phyloP scores from a whole-genome alignment of 352 stramenopile genomes.

The Pythium volutum region DNA sequence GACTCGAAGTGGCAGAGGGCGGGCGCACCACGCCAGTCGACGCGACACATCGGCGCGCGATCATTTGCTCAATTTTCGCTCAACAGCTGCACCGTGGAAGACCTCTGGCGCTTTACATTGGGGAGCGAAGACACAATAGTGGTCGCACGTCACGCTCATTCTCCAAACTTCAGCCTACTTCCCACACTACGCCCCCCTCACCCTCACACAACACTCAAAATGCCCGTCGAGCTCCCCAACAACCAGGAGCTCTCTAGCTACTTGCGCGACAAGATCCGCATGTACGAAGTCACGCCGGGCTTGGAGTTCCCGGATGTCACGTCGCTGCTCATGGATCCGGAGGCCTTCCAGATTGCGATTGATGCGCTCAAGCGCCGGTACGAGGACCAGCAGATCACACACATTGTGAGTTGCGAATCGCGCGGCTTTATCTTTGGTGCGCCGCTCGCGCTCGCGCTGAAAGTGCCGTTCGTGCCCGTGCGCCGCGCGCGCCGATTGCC shows the following conservation, averaged over 20 bases:
- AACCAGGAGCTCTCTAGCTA: slow-evolving; percentile 52
- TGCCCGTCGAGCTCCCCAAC: slow-evolving; percentile 41
- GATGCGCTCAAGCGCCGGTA: slow-evolving; percentile 70
- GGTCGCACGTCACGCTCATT: background rate
- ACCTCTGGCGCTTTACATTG: background rate
- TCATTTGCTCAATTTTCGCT: background rate
- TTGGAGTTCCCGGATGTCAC: slow-evolving; percentile 72
- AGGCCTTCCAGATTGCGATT: slow-evolving; percentile 71
- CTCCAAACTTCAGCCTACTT: background rate
- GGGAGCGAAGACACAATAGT: background rate
- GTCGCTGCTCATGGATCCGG: slow-evolving; percentile 63
- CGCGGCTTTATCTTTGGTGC: slow-evolving; percentile 82
- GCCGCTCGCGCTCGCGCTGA: slow-evolving; percentile 63
- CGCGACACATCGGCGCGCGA: background rate
- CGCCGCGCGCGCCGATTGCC: slow-evolving; percentile 58
- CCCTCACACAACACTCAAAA: background rate
- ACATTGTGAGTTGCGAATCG: slow-evolving; percentile 80
- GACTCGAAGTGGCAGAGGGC: background rate
- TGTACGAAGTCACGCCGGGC: slow-evolving; percentile 56
- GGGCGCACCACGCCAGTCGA: background rate
- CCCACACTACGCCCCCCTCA: background rate
- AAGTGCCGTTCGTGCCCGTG: slow-evolving; percentile 69
- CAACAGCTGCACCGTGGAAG: background rate
- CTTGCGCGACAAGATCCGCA: slow-evolving; percentile 65
- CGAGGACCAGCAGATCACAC: slow-evolving; percentile 51